Percentiles rank a stretch among this genome's conserved stretches.
Conservation (phyloP, 1,284 basidiomycete genomes). For the Leucoagaricus sp. region DNA sequence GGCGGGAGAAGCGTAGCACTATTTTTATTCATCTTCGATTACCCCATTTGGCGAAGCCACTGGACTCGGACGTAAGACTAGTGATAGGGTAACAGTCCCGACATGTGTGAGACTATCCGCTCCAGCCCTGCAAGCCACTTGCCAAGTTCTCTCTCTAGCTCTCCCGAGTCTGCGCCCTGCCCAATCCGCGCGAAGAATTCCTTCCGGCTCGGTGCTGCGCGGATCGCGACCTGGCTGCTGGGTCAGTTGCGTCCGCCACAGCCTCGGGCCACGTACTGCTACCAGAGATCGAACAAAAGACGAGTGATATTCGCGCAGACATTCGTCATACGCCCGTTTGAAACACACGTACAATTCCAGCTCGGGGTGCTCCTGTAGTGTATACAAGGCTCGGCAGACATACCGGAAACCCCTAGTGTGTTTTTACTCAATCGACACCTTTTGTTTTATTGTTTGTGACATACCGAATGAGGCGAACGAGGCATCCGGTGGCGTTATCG, state of each 20-base stretch:
- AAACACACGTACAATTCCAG: conserved; percentile 86
- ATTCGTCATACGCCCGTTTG: conserved; percentile 83
- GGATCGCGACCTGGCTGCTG: conserved; percentile 83
- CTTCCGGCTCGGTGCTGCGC: conserved; percentile 85
- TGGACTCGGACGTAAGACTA: conserved; percentile 11
- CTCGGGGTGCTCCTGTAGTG: conserved; percentile 68
- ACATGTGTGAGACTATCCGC: conserved; percentile 63
- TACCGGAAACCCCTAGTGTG: conserved; percentile 74
- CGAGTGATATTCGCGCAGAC: conserved; percentile 82
- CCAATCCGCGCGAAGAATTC: conserved; percentile 87
- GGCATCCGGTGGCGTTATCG: conserved; percentile 52
- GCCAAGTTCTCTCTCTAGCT: conserved; percentile 73
- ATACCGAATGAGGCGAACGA: conserved; percentile 84
- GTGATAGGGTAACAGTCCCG: conserved; percentile 21
- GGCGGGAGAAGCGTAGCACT: conserved; percentile 15
- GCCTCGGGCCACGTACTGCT: conserved; percentile 55
- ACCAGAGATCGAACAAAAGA: conserved; percentile 87
- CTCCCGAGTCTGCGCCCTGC: conserved; percentile 79
- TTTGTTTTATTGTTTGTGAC: background rate
- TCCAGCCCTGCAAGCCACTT: conserved; percentile 85
- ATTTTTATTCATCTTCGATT: conserved; percentile 10
- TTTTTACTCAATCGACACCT: too few relatives aligned
- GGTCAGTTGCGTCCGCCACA: background rate
- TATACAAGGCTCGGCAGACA: conserved; percentile 78
- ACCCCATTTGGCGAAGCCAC: conserved; percentile 4